phyloP scores from a whole-genome alignment of 371 early-diverging fungal species.

The Mucor saturninus region DNA sequence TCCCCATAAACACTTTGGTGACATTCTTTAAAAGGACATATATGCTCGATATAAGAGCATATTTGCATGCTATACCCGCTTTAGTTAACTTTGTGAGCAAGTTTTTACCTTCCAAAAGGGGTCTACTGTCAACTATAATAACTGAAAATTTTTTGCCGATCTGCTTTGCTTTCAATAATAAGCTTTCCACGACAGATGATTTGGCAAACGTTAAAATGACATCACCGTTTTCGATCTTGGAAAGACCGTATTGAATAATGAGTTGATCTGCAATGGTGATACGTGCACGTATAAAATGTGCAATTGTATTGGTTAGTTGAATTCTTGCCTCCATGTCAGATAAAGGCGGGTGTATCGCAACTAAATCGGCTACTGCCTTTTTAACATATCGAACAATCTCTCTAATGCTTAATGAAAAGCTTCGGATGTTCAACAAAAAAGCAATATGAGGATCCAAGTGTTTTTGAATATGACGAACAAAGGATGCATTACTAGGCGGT shows the following conservation, averaged over 20 bases:
- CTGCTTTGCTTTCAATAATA: constrained; percentile 78
- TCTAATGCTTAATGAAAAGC: constrained; percentile 88
- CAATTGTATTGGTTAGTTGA: constrained; percentile 70
- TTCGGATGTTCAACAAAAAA: constrained; percentile 74
- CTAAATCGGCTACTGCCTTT: constrained; percentile 66
- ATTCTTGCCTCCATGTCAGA: constrained; percentile 70
- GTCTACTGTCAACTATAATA: constrained; percentile 88
- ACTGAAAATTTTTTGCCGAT: constrained; percentile 81
- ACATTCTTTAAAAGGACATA: constrained; percentile 80
- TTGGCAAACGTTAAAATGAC: constrained; percentile 86
- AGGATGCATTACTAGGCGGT: constrained; percentile 78
- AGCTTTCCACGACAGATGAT: constrained; percentile 81
- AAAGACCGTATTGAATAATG: constrained; percentile 75
- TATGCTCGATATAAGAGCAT: constrained; percentile 63
- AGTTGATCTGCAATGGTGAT: constrained; percentile 80
- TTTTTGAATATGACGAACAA: constrained; percentile 80
- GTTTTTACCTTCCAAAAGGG: constrained; percentile 82
- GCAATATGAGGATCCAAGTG: constrained; percentile 87
- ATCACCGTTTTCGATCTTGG: constrained; percentile 89
- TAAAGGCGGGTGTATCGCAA: constrained; percentile 47
- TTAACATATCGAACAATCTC: constrained; percentile 90
- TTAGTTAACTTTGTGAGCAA: constrained; percentile 59
- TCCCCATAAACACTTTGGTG: constrained; percentile 91
- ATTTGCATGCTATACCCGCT: constrained; percentile 75
- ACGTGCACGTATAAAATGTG: constrained; percentile 83